Percentiles rank a stretch among this genome's conserved stretches.
These are phyloP conservation scores for Penicillium lividum DNA, from an alignment of 495 filamentous ascomycete genomes.

Conservation along the genomic window DNA sequence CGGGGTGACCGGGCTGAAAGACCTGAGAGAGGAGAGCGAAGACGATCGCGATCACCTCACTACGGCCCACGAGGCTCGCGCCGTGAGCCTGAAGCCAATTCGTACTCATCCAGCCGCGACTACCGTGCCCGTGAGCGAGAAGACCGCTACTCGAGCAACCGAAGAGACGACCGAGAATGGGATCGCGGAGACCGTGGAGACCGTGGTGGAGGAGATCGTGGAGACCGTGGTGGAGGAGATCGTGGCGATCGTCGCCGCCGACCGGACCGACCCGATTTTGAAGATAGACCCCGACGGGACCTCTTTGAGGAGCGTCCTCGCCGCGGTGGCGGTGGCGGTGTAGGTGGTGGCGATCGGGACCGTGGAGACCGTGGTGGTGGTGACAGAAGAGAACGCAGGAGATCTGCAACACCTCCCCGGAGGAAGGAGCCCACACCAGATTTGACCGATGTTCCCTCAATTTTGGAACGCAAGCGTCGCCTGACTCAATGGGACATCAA, in stretches of 20 bases:
- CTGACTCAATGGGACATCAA: constrained; percentile 99
- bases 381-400: constrained; percentile 61
- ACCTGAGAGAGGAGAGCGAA: constrained; percentile 56
- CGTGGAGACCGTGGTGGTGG: constrained; percentile 30
- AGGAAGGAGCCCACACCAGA: constrained; percentile 97
- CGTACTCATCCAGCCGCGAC: constrained; percentile 86
- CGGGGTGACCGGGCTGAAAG: constrained; percentile 21
- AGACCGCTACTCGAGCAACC: constrained; percentile 66
- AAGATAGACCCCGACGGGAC: constrained; percentile 32
- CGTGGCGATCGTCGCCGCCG: constrained; percentile 33
- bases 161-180: constrained; percentile 51
- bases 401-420: constrained; percentile 75
- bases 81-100: constrained; percentile 74
- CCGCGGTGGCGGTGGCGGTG: constrained; percentile 31
- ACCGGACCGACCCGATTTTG: constrained; percentile 26
- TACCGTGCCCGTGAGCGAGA: constrained; percentile 90
- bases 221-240: constrained; percentile 35
- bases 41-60: constrained; percentile 76
- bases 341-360: constrained; percentile 41
- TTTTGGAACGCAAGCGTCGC: constrained; percentile 81
- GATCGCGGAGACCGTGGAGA: constrained; percentile 57
- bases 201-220: constrained; percentile 30
- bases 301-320: constrained; percentile 31
- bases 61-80: constrained; percentile 59
- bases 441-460: constrained; percentile 76